Evolutionary conservation across 2,329 filamentous ascomycete species (phyloP).

Genomic region (Pseudogymnoascus sp.): DNA sequence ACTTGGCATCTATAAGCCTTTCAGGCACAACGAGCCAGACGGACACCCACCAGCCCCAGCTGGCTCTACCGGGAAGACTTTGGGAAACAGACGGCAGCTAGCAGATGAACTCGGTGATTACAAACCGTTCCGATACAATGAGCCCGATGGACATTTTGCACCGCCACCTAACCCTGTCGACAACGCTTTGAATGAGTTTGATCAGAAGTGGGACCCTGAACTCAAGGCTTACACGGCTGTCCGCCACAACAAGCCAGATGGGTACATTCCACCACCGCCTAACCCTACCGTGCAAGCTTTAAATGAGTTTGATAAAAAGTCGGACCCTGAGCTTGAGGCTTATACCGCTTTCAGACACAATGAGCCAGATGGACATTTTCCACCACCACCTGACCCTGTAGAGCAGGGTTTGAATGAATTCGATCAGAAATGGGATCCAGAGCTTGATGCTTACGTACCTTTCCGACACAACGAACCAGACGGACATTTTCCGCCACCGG

Average conservation of each 20-base stretch:
- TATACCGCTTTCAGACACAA: conserved; percentile 30
- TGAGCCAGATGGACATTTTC: conserved; percentile 33
- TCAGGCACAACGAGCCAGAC: conserved; percentile 32
- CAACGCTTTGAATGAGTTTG: conserved; percentile 34
- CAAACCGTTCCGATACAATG: conserved; percentile 31
- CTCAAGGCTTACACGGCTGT: conserved; percentile 22
- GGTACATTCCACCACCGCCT: conserved; percentile 26
- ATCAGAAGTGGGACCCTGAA: conserved; percentile 23
- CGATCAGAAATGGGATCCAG: neutral
- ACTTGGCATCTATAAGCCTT: conserved; percentile 31
- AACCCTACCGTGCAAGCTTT: conserved; percentile 30
- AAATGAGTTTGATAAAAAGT: conserved; percentile 16
- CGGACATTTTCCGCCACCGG: conserved; percentile 18
- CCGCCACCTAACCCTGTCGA: conserved; percentile 26
- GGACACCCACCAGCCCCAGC: conserved; percentile 28
- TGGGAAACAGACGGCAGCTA: conserved; percentile 20
- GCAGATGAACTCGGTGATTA: conserved; percentile 26
- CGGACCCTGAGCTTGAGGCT: neutral
- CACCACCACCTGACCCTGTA: conserved; percentile 11
- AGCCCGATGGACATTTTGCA: conserved; percentile 33
- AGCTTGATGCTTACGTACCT: conserved; percentile 26
- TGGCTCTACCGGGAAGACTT: conserved; percentile 29
- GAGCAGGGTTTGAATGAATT: conserved; percentile 10
- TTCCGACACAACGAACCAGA: conserved; percentile 23
- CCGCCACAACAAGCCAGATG: conserved; percentile 32